Conservation (phyloP, 495 filamentous ascomycete genomes). For the Penicillium manginii region DNA sequence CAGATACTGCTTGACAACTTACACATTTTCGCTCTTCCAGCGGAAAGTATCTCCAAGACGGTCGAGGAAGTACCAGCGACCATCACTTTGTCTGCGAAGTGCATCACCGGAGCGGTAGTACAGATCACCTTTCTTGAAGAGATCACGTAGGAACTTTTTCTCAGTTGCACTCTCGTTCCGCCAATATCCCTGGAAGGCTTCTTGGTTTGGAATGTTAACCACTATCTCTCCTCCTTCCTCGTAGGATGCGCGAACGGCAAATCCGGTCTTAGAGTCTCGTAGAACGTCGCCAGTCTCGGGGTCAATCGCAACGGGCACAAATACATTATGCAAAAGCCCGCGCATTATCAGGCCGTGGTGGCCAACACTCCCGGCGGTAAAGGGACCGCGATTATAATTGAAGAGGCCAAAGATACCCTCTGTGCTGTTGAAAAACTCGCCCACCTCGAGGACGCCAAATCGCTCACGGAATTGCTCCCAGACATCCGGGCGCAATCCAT, state of each 20-base stretch:
- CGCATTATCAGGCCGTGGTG: conserved; percentile 70
- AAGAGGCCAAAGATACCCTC: conserved; percentile 64
- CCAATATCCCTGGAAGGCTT: conserved; percentile 72
- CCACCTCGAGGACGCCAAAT: conserved; percentile 61
- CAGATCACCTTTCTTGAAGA: conserved; percentile 74
- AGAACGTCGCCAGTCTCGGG: conserved; percentile 65
- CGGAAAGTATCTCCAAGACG: conserved; percentile 79
- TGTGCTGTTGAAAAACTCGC: conserved; percentile 69
- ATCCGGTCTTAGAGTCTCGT: conserved; percentile 68
- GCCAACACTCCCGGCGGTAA: conserved; percentile 64
- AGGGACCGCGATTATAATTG: conserved; percentile 63
- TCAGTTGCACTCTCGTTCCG: conserved; percentile 65
- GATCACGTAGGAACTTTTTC: conserved; percentile 71
- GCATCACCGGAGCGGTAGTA: conserved; percentile 80
- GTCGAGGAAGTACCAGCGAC: conserved; percentile 80
- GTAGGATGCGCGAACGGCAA: conserved; percentile 63
- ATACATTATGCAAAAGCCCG: conserved; percentile 49
- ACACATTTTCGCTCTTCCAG: conserved; percentile 86
- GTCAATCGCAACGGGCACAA: conserved; percentile 71
- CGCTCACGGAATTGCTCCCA: conserved; percentile 71
- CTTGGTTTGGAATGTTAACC: conserved; percentile 61
- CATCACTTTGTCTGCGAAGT: conserved; percentile 64
- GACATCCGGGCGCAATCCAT: conserved; percentile 77
- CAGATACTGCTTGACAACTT: conserved; percentile 14
- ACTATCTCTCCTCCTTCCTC: conserved; percentile 77